These are phyloP conservation scores for Akanthomyces muscarius DNA, from an alignment of 2,329 filamentous ascomycete species.

Conservation along the genomic window DNA sequence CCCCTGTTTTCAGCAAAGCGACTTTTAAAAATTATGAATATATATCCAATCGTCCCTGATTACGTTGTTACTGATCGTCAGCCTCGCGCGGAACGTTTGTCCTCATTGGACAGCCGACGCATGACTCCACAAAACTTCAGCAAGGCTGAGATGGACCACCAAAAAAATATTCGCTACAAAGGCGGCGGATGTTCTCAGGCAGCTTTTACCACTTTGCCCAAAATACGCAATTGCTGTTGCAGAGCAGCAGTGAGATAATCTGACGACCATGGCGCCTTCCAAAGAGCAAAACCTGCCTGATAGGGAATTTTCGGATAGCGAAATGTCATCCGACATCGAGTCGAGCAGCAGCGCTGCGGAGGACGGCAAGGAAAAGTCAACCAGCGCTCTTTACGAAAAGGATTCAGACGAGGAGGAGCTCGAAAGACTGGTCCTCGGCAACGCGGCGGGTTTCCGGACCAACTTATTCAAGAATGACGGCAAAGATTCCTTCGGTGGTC, in stretches of 20 bases:
- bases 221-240: conserved; percentile 18
- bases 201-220: conserved; percentile 5
- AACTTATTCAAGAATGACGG: conserved; percentile 56
- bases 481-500: conserved; percentile 32
- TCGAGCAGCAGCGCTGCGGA: conserved; percentile 28
- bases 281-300: conserved; percentile 31
- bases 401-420: conserved; percentile 82
- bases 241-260: conserved; percentile 15
- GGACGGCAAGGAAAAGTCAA: conserved; percentile 22
- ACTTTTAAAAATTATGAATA: background rate
- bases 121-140: conserved; percentile 10
- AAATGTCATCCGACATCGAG: conserved; percentile 18
- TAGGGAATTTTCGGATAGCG: conserved; percentile 27
- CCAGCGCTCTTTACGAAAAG: conserved; percentile 50
- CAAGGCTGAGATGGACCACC: conserved; percentile 29
- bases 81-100: background rate
- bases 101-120: background rate
- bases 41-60: background rate
- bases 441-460: conserved; percentile 74
- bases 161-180: conserved; percentile 30
- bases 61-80: background rate
- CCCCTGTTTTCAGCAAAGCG: conserved; percentile 2
- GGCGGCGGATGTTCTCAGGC: conserved; percentile 22
- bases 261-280: conserved; percentile 30
- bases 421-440: conserved; percentile 83